Evolutionary conservation across 441 rosid genomes (phyloP).

Genomic region (Metrosideros polymorpha): DNA sequence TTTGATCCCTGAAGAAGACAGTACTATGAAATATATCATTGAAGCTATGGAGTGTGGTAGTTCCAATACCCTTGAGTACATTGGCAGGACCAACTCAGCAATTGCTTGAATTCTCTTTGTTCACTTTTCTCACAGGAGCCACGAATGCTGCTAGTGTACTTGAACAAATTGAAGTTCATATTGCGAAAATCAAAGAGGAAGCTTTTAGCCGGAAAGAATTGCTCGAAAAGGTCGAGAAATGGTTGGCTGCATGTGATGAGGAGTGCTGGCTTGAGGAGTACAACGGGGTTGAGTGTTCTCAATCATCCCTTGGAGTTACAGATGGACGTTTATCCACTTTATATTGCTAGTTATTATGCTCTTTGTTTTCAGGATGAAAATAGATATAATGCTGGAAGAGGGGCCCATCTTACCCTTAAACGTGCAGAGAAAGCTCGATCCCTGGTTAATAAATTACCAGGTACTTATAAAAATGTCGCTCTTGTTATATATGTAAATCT

Average conservation of each 20-base stretch:
- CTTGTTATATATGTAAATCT: not conserved
- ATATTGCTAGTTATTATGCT: slow-evolving; percentile 2
- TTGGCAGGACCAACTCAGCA: not conserved
- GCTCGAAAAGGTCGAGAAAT: slow-evolving; percentile 89
- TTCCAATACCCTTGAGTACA: not conserved
- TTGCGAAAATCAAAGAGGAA: slow-evolving; percentile 78
- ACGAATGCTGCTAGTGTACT: slow-evolving; percentile 51
- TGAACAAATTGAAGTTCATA: slow-evolving; percentile 74
- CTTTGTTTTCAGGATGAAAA: slow-evolving; percentile 63
- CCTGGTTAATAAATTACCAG: slow-evolving; percentile 89
- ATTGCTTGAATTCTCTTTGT: not conserved
- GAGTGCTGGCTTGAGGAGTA: slow-evolving; percentile 99
- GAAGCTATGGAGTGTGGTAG: slow-evolving; percentile 80
- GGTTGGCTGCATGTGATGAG: slow-evolving; percentile 90
- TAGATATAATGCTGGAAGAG: slow-evolving; percentile 93
- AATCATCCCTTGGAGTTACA: not conserved
- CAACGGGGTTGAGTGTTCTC: slow-evolving; percentile 55
- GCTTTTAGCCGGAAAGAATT: slow-evolving; percentile 83
- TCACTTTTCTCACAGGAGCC: slow-evolving; percentile 24
- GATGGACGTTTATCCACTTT: not conserved
- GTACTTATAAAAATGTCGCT: slow-evolving; percentile 14
- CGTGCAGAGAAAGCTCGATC: slow-evolving; percentile 98
- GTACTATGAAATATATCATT: slow-evolving; percentile 49
- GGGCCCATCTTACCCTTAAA: slow-evolving; percentile 92
- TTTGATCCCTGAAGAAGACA: slow-evolving; percentile 58